Base-by-base conservation (phyloP, 2,329 filamentous ascomycete species). In the Venturia nashicola region DNA sequence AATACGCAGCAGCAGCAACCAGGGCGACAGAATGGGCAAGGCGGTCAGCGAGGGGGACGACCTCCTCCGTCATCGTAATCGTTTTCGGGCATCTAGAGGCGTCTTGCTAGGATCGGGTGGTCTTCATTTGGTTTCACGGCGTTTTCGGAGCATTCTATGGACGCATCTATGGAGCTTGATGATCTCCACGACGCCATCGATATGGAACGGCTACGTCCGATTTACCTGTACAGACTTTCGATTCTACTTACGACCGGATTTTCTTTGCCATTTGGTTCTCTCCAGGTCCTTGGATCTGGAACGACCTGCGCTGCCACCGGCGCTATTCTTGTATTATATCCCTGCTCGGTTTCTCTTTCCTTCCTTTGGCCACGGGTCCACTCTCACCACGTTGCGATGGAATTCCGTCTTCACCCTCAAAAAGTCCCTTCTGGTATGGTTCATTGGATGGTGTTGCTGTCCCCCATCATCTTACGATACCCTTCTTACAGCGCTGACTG, bases 21-120 rank as follows among this genome's bases (percentile, higher is more conserved):
- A 60, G 59, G 59, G 20, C 46, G 61, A n/a, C 61, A 63, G 34
- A 63, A 63, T 42, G 61, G 61, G 12, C 42, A 51, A 40, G 42
- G 44, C 16, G 60, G 60, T 14, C 48, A 63, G 20, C 43, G 61
- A 42, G 61, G 61, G 23, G 61, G 61, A 18, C 46, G 46, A n/a
- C 42, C 46, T 3, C 61, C 61, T 27, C 61, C 61, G 16, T 42
- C 61, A 20, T 54, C 36, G n/a, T 51, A 42, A 8, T 63, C 9
- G 2, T n/a, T n/a, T 39, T 5, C 27, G 32, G 39, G 51, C 51
- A 57, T n/a, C 51, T 36, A 57, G 5, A 36, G 27, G 51, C 51
- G 51, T 57, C 34, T 36, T 36, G 51, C 27, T 36, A 57, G 32
- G 32, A 4, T 36, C 2, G 5, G 27, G 51, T 36, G 9, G 27